Base-by-base conservation (phyloP, 2,329 filamentous ascomycete genomes). In the Rhexocercosporidium sp. region DNA sequence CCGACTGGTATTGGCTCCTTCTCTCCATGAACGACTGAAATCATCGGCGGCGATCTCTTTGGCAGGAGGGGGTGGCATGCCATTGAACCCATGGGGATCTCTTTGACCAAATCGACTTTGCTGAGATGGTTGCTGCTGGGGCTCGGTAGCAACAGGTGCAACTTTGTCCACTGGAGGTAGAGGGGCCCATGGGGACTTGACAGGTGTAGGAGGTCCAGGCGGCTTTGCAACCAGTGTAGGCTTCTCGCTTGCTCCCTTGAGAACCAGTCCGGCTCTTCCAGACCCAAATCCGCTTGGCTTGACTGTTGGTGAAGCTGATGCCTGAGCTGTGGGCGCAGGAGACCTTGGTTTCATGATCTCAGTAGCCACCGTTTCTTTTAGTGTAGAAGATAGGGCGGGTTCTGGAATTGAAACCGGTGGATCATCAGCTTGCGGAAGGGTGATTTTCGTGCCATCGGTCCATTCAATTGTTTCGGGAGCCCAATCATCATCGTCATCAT, bases 21-120 rank as follows among this genome's bases (percentile, higher is more conserved):
- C 93, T 74, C 92, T 87, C 90, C 92, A 97, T 39, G 90, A 88
- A 69, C 96, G 87, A 77, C 91, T 96, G 76, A 97, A 98, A 72
- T 97, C 95, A 78, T 98, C 96, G 0, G 94, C 92, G 6, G 94
- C 93, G 70, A 97, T 97, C 77, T 98, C 94, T 75, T 93, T 93
- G 0, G 91, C 85, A 22, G 83, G 83, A 20, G 83, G 84, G 60
- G 83, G 83, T 20, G 82, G 81, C 71, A 83, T 81, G 62, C 81
- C 81, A 69, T 90, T 89, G 66, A 84, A 82, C 6, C 83, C 81
- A 64, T 86, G 83, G 12, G 82, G 78, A 70, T 93, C 89, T 74
- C 83, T 85, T 25, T 82, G 79, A 66, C 84, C 79, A 69, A 83
- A 83, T 31, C 87, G 85, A 72, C 81, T 75, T 56, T 77, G 79